Evolutionary conservation across 495 filamentous ascomycete species (phyloP), one percentile per base, ranked within the genome.

Genomic region (Xylaria curta): DNA sequence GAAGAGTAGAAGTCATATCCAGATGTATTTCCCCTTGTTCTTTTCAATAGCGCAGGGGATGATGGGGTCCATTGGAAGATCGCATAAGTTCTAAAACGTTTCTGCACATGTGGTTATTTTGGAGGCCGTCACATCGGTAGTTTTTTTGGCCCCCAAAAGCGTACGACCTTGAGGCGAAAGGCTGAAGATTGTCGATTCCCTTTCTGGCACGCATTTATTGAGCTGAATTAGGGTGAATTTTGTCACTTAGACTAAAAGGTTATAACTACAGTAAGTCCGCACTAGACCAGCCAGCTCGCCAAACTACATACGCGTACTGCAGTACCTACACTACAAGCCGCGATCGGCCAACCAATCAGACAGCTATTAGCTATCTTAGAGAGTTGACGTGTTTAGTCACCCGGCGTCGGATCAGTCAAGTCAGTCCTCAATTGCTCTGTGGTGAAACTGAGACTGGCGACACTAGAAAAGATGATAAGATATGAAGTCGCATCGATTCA

Each of bases 271-370:
- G 53, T n/a, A 56, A 56, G 53, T 56, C 26, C 53, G 53, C 53
- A 31, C 26, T 56, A 31, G 51, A 17, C 53, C 7, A 31, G 53
- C 26, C 5, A 31, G 19, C 13, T 56, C 26, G 53, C 53, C 28
- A 56, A 56, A 31, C 53, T 56, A 60, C 33, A 6, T 21, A 24
- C 49, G 6, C 19, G 7, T 21, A 17, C 26, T 31, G 13, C 12
- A 12, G 26, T 21, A 21, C 9, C 2, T 21, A 21, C n/a, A 9
- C 33, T 10, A 60, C 58, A 62, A 42, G 59, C 59, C 10, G 12
- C 28, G n/a, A 63, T 63, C 60, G 38, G 21, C 38, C 38, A 44
- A 28, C 60, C 60, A 63, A 63, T 63, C 38, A 44, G 21, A 28
- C 21, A 28, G 60, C 21, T 40, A 2, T 21, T 44, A 42, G 21